Percentiles rank a stretch among this genome's conserved stretches.
phyloP scores from a whole-genome alignment of 345 rosid species.

The Microcos paniculata region DNA sequence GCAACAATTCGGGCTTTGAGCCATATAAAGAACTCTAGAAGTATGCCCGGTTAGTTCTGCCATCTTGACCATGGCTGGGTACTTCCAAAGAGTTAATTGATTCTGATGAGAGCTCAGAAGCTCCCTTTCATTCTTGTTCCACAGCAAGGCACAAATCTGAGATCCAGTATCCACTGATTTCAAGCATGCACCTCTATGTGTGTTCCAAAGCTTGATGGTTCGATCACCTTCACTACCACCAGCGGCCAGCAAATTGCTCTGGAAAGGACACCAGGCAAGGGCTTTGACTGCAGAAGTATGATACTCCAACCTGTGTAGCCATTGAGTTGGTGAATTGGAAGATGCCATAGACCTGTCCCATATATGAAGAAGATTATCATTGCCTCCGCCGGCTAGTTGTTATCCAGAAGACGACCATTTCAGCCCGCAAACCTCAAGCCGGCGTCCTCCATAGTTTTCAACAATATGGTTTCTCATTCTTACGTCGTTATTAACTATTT shows the following conservation, averaged over 20 bases:
- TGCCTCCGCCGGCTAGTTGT: constrained; percentile 52
- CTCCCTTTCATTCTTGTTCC: too few relatives aligned
- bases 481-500: constrained; percentile 50
- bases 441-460: constrained; percentile 43
- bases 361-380: constrained; percentile 39
- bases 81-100: too few relatives aligned
- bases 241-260: constrained; percentile 45
- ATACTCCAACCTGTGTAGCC: constrained; percentile 48
- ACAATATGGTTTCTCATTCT: constrained; percentile 40
- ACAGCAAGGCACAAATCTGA: constrained; percentile 42
- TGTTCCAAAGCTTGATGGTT: constrained; percentile 45
- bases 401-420: constrained; percentile 53
- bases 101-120: too few relatives aligned
- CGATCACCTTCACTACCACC: constrained; percentile 52
- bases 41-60: too few relatives aligned
- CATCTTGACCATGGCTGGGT: too few relatives aligned
- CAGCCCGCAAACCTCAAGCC: constrained; percentile 45
- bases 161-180: constrained; percentile 48
- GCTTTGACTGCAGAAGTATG: constrained; percentile 56
- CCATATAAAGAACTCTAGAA: too few relatives aligned
- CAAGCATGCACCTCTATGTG: constrained; percentile 49
- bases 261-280: constrained; percentile 66
- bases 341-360: constrained; percentile 43
- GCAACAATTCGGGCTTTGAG: too few relatives aligned
- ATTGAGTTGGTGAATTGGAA: constrained; percentile 19